A percentile compares a stretch with the other conserved stretches of the same genome.
Evolutionary conservation across 1,139 yeast genomes (phyloP).

Genomic region (Sugiyamaella pinicola): DNA sequence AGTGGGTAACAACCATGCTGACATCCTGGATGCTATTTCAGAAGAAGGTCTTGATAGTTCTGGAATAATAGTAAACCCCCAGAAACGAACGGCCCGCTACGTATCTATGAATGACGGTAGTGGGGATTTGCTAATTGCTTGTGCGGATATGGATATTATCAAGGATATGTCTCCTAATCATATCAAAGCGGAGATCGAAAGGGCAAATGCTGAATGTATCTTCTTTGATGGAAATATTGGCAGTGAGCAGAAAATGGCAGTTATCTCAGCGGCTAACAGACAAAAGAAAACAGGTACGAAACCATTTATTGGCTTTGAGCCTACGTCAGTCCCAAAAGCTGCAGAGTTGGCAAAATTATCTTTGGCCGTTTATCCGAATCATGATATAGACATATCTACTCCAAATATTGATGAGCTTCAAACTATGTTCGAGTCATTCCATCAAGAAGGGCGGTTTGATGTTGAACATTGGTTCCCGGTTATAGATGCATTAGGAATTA

Average conservation of each 20-base stretch:
- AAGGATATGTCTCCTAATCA: conserved; percentile 53
- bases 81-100: conserved; percentile 64
- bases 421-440: conserved; percentile 56
- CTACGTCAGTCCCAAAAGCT: conserved; percentile 72
- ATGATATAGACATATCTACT: conserved; percentile 52
- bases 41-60: conserved; percentile 45
- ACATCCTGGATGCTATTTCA: conserved; percentile 46
- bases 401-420: conserved; percentile 70
- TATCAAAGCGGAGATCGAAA: conserved; percentile 40
- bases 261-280: conserved; percentile 41
- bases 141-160: conserved; percentile 80
- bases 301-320: conserved; percentile 61
- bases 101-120: conserved; percentile 61
- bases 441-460: conserved; percentile 56
- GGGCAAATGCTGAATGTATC: conserved; percentile 46
- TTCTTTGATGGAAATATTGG: conserved; percentile 74
- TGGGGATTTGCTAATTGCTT: conserved; percentile 73
- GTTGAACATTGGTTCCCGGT: conserved; percentile 73
- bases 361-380: conserved; percentile 43
- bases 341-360: conserved; percentile 36
- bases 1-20: conserved; percentile 59
- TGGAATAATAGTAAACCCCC: conserved; percentile 45
- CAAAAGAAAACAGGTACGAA: not conserved
- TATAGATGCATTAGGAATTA: conserved; percentile 61
- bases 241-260: conserved; percentile 44